Evolutionary conservation across 257 asterid species (phyloP), one percentile per base, ranked within the genome.

Genomic region (Lithospermum erythrorhizon): DNA sequence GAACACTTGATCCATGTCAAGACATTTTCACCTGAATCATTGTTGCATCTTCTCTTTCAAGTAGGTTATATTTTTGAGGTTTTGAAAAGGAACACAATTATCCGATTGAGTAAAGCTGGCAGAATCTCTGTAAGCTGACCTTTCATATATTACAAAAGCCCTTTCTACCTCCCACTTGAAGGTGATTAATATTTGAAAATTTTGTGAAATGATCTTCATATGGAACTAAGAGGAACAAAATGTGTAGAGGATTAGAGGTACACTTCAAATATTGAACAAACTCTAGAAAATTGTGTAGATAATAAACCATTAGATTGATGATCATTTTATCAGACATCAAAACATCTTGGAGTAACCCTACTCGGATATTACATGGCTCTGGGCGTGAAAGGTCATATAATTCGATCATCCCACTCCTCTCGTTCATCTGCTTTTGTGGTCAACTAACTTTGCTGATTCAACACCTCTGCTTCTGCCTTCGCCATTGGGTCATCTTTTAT

Each of bases 391-490:
- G 49, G 49, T 41, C 16, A 41, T 41, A 41, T 0, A n/a, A n/a
- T 41, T 41, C 17, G 4, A 1, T 41, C 18, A 14, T 14, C 49
- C 18, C 49, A 41, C 3, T 8, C 47, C 14, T 35, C 47, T 35
- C 47, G 32, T 21, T 7, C 27, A 56, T 9, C 5, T 20, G 27
- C 37, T 24, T 22, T 2, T 9, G 32, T 56, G 19, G 57, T 11
- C 9, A 20, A 73, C 62, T 68, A 69, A 54, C 60, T 62, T 56
- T 57, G 57, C 65, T 60, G 59, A 32, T 72, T 80, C 83, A 87
- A 76, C 63, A 79, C 90, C 68, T 83, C 85, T 0, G 83, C 90
- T 75, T 87, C 97, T 21, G 94, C 95, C 70, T 9, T 72, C 22
- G 84, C 85, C 94, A 90, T 87, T 0, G 89, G 94, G 64, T 87